A percentile compares a stretch with the other conserved stretches of the same genome.
Conservation (phyloP, 176 grass and related monocot genomes). For the Hordeum vulgare region MorexV3_pseudomolecules_assembly NC_058522.1:72354349-72354848, state of each 20-base stretch:
- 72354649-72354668: constrained; percentile 28
- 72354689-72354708: constrained; percentile 2
- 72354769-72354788: constrained; percentile 16
- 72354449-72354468: constrained; percentile 26
- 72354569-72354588: not conserved
- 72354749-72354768: constrained; percentile 29
- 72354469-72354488: constrained; percentile 5
- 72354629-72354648: constrained; percentile 2
- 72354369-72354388: not conserved
- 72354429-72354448: constrained; percentile 36
- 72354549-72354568: constrained; percentile 4
- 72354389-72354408: not conserved
- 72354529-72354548: constrained; percentile 32
- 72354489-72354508: constrained; percentile 29
- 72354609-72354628: constrained; percentile 40
- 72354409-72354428: not conserved
- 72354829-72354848: not conserved
- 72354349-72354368: not conserved
- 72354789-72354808: constrained; percentile 1
- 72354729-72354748: constrained; percentile 31
- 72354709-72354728: constrained; percentile 2
- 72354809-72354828: not conserved
- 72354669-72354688: constrained; percentile 28
- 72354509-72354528: constrained; percentile 28
- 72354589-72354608: constrained; percentile 11